These are phyloP conservation scores for Galerina marginata DNA, from an alignment of 768 basidiomycete genomes.

Conservation along the genomic window DNA sequence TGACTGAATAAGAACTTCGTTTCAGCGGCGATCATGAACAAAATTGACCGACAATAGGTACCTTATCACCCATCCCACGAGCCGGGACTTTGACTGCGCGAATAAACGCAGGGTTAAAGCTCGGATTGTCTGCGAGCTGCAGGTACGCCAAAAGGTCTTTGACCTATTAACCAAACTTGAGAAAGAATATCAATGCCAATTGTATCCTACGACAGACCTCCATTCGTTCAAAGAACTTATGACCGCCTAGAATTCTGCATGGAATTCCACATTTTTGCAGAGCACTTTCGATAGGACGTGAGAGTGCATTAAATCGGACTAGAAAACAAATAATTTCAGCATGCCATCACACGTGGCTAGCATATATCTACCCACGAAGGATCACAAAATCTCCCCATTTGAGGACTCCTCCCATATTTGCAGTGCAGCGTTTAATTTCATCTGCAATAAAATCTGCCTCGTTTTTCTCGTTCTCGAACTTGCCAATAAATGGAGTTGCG, in stretches of 20 bases:
- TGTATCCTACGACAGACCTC: slow-evolving; percentile 51
- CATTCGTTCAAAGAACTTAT: slow-evolving; percentile 85
- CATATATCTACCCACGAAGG: slow-evolving; percentile 57
- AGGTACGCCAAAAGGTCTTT: slow-evolving; percentile 85
- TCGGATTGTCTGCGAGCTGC: slow-evolving; percentile 80
- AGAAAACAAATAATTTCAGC: slow-evolving; percentile 1
- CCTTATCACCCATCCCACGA: slow-evolving; percentile 82
- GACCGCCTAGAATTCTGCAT: slow-evolving; percentile 74
- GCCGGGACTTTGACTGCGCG: slow-evolving; percentile 77
- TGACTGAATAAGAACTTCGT: slow-evolving; percentile 45
- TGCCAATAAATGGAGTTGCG: slow-evolving; percentile 59
- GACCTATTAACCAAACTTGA: slow-evolving; percentile 47
- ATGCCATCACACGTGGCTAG: background rate
- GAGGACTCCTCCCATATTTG: slow-evolving; percentile 73
- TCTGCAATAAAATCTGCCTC: slow-evolving; percentile 76
- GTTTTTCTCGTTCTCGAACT: slow-evolving; percentile 56
- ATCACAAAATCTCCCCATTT: slow-evolving; percentile 81
- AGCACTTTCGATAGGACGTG: slow-evolving; percentile 74
- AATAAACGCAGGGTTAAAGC: slow-evolving; percentile 66
- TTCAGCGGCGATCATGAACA: background rate
- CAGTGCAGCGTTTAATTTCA: slow-evolving; percentile 81
- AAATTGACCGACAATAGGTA: slow-evolving; percentile 25
- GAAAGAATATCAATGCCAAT: background rate
- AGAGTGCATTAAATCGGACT: slow-evolving; percentile 86
- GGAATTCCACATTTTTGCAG: slow-evolving; percentile 84